Evolutionary conservation across 140 eudicot genomes (phyloP).

Genomic region (Ambrosia hybrid): DNA sequence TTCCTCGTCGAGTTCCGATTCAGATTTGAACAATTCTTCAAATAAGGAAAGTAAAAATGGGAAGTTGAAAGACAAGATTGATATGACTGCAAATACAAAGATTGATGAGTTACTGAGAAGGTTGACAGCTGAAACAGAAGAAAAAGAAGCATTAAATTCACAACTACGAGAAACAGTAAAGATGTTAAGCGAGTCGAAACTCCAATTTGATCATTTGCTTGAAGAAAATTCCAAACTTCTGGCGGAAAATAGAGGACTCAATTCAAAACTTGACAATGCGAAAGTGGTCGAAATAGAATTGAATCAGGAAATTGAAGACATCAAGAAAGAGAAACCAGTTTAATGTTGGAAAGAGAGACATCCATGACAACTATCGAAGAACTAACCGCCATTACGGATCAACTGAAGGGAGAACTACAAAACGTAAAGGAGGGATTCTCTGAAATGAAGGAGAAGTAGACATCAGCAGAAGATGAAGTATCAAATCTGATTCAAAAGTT

Average conservation of each 20-base stretch:
- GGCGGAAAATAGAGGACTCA: constrained; percentile 38
- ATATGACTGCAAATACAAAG: constrained; percentile 21
- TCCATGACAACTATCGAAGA: constrained; percentile 36
- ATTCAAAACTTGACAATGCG: constrained; percentile 28
- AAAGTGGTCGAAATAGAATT: constrained; percentile 34
- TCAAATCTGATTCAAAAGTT: constrained; percentile 35
- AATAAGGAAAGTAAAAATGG: constrained; percentile 46
- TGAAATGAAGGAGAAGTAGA: constrained; percentile 11
- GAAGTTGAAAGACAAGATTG: constrained; percentile 14
- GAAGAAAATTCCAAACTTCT: constrained; percentile 51
- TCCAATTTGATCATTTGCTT: constrained; percentile 35
- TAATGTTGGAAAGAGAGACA: constrained; percentile 46
- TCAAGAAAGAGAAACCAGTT: constrained; percentile 32
- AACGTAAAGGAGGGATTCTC: constrained; percentile 24
- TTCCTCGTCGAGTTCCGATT: constrained; percentile 66
- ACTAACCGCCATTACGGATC: background rate
- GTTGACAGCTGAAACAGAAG: constrained; percentile 40
- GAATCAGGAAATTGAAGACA: constrained; percentile 46
- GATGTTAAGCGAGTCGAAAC: constrained; percentile 32
- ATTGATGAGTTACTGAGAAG: constrained; percentile 44
- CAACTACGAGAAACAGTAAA: constrained; percentile 46
- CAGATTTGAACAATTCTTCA: constrained; percentile 54
- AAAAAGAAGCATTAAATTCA: constrained; percentile 46
- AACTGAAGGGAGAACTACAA: constrained; percentile 38
- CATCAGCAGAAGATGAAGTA: constrained; percentile 27